These are phyloP conservation scores for Leccinum fibrillosum DNA, from an alignment of 768 basidiomycete genomes.

Conservation along the genomic window DNA sequence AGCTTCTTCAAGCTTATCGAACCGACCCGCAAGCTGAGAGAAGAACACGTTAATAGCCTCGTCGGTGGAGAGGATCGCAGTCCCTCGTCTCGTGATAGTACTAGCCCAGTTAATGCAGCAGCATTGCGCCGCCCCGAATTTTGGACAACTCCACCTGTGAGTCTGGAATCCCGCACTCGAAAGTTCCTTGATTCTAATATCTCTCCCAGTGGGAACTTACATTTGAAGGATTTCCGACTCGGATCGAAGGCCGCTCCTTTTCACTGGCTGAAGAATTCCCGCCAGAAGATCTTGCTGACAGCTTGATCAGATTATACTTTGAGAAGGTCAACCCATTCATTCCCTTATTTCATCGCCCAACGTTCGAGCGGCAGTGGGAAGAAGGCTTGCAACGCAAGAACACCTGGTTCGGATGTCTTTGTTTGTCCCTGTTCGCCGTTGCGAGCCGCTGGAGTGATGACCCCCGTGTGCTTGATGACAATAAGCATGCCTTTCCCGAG, in stretches of 20 bases:
- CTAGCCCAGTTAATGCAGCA: slow-evolving; percentile 20
- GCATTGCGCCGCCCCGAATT: slow-evolving; percentile 43
- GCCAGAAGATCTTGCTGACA: slow-evolving; percentile 52
- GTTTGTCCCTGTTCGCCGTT: slow-evolving; percentile 64
- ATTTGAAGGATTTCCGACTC: slow-evolving; percentile 45
- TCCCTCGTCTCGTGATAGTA: slow-evolving; percentile 16
- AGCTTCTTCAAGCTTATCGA: slow-evolving; percentile 55
- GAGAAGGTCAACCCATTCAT: slow-evolving; percentile 51
- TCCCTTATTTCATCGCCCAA: slow-evolving; percentile 69
- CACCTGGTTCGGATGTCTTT: slow-evolving; percentile 57
- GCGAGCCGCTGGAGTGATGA: slow-evolving; percentile 67
- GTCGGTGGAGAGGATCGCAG: slow-evolving; percentile 16
- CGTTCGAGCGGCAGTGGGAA: slow-evolving; percentile 61
- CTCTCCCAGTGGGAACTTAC: slow-evolving; percentile 53
- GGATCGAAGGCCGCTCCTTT: slow-evolving; percentile 25
- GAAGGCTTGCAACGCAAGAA: slow-evolving; percentile 52
- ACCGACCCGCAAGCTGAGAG: slow-evolving; percentile 49
- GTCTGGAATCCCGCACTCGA: slow-evolving; percentile 17
- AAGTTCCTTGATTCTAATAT: neutral
- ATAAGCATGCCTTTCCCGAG: slow-evolving; percentile 20
- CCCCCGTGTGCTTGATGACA: slow-evolving; percentile 48
- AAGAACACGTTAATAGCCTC: slow-evolving; percentile 45
- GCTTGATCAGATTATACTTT: slow-evolving; percentile 71
- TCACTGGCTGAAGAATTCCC: slow-evolving; percentile 52
- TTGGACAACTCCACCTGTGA: slow-evolving; percentile 57